A percentile compares a stretch with the other conserved stretches of the same genome.
Conservation (phyloP, 2,329 filamentous ascomycete species). For the Pseudohalonectria lignicola region DNA sequence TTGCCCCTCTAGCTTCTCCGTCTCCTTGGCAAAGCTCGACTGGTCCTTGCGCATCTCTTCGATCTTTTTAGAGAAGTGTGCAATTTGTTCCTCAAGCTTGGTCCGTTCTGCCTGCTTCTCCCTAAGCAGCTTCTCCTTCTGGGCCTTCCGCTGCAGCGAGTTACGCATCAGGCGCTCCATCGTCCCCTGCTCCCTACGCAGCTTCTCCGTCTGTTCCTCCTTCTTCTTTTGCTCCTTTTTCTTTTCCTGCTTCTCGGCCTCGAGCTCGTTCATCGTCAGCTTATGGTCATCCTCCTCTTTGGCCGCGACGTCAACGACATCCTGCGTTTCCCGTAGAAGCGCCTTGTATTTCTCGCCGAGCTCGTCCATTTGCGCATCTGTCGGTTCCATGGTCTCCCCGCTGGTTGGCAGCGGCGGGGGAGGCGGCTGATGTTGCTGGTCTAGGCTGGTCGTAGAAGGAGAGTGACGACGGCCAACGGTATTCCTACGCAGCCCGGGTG, state of each 20-base stretch:
- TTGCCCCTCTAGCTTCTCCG: slow-evolving; percentile 35
- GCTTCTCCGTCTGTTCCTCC: slow-evolving; percentile 76
- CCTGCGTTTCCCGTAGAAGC: slow-evolving; percentile 75
- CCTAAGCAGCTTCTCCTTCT: slow-evolving; percentile 62
- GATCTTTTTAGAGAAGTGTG: slow-evolving; percentile 55
- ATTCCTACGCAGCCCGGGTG: slow-evolving; percentile 37
- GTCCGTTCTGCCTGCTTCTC: slow-evolving; percentile 56
- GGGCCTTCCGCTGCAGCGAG: slow-evolving; percentile 66
- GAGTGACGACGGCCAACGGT: slow-evolving; percentile 68
- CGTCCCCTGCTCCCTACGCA: slow-evolving; percentile 69
- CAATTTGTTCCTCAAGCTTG: slow-evolving; percentile 59
- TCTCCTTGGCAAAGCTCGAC: slow-evolving; percentile 42
- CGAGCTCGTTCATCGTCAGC: slow-evolving; percentile 53
- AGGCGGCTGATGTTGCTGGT: slow-evolving; percentile 36
- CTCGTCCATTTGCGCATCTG: slow-evolving; percentile 60
- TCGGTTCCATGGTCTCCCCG: slow-evolving; percentile 35
- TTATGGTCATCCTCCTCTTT: slow-evolving; percentile 64
- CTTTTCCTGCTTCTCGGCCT: slow-evolving; percentile 70
- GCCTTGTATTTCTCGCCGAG: slow-evolving; percentile 72
- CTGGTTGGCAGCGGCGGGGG: slow-evolving; percentile 17
- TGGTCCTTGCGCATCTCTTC: slow-evolving; percentile 47
- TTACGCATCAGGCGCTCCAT: slow-evolving; percentile 74
- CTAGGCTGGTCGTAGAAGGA: slow-evolving; percentile 51
- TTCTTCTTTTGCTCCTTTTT: slow-evolving; percentile 74
- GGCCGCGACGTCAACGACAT: slow-evolving; percentile 56